Base-by-base conservation (phyloP, 2,329 filamentous ascomycete genomes). In the Epichloe hybrida region DNA sequence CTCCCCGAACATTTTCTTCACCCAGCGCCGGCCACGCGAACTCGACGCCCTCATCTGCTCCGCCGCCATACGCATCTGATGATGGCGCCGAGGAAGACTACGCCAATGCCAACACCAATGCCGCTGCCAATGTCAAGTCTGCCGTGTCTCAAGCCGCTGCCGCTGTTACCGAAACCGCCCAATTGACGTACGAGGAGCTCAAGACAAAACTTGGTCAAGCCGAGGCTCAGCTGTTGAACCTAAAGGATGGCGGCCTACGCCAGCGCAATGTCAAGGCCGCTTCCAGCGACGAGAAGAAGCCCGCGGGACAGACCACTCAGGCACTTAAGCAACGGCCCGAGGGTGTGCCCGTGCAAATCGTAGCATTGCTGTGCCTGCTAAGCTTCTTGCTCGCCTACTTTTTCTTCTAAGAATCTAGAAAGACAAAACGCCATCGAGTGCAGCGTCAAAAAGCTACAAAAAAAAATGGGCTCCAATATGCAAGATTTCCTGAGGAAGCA, bases 331-430 rank as follows among this genome's bases (percentile, higher is more conserved):
- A 70, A 65, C 82, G 69, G 6, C 62, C 65, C 57, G 81, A 89
- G 59, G 91, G 93, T 21, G 91, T 98, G 3, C 83, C 93, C 0
- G 80, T 98, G 47, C 84, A 91, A 66, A 79, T 91, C 55, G 87
- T 87, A 43, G 91, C 93, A 21, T 73, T 81, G 21, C 72, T 98
- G 42, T 96, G 90, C 65, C 73, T 98, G 61, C 61, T 95, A 56
- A 90, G 88, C 73, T 98, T 98, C 72, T 70, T 98, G 63, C 78
- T 97, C 59, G 93, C 89, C 50, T 98, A 96, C 71, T 80, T 97
- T 68, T 89, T 98, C 74, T 98, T 98, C 70, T 98, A 82, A 40
- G 34, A 15, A 5, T 2, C 5, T 23, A 13, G 4, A 42, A 21
- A 23, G 7, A 42, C 20, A n/a, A 31, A 1, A 1, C 27, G 17